Conservation (phyloP, 352 stramenopile genomes). For the Albugo candida region DNA sequence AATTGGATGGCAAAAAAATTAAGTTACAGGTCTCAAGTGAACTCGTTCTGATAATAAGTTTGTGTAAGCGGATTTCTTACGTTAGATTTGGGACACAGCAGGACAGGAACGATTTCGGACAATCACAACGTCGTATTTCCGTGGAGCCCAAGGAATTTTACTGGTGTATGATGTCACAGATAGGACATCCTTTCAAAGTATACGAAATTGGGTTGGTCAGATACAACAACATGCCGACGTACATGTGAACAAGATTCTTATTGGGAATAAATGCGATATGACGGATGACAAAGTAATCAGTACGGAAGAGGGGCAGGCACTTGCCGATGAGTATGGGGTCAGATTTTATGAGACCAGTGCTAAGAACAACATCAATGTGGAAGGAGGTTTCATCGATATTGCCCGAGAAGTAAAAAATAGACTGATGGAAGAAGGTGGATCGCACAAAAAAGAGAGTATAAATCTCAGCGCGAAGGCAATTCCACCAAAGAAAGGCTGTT, state of each 20-base stretch:
- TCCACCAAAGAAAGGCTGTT: slow-evolving; percentile 70
- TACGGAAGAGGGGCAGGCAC: slow-evolving; percentile 85
- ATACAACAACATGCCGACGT: slow-evolving; percentile 97
- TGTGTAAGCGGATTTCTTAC: background rate
- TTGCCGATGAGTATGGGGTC: slow-evolving; percentile 88
- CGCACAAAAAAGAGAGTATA: slow-evolving; percentile 71
- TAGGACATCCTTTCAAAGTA: slow-evolving; percentile 92
- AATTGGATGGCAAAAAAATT: slow-evolving; percentile 92
- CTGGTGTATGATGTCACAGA: slow-evolving; percentile 98
- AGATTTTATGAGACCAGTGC: slow-evolving; percentile 92
- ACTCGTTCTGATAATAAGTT: background rate
- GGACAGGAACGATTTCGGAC: slow-evolving; percentile 97
- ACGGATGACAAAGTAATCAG: slow-evolving; percentile 92
- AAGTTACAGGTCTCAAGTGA: slow-evolving; percentile 75
- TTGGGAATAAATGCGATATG: slow-evolving; percentile 99
- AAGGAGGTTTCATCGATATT: slow-evolving; percentile 79
- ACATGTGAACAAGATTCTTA: slow-evolving; percentile 99
- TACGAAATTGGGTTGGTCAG: slow-evolving; percentile 95
- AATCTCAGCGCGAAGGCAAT: slow-evolving; percentile 61
- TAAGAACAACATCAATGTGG: slow-evolving; percentile 93
- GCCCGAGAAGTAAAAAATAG: slow-evolving; percentile 79
- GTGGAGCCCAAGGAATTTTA: slow-evolving; percentile 96
- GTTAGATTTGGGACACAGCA: slow-evolving; percentile 94
- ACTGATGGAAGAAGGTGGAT: slow-evolving; percentile 72
- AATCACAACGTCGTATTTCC: slow-evolving; percentile 99